A percentile compares a stretch with the other conserved stretches of the same genome.
phyloP scores from a whole-genome alignment of 1,284 basidiomycete species.

The Exobasidium rhododendri region DNA sequence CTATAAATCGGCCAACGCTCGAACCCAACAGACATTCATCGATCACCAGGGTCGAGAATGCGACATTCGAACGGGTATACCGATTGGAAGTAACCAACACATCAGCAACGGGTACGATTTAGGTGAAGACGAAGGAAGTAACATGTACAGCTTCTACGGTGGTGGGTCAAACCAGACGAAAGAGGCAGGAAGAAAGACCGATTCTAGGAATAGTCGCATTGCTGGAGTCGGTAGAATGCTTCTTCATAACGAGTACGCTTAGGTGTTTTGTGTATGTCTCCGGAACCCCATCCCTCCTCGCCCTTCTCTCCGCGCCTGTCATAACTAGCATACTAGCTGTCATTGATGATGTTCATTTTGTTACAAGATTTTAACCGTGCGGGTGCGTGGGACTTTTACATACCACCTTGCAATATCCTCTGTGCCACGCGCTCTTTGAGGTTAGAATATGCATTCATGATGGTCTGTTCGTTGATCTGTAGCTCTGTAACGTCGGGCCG shows the following conservation, averaged over 20 bases:
- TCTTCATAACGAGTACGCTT: constrained; percentile 6
- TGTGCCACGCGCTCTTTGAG: constrained; percentile 38
- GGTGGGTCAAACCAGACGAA: neutral
- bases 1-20: constrained; percentile 47
- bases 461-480: constrained; percentile 89
- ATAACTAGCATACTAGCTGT: too few species aligned
- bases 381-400: too few species aligned
- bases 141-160: constrained; percentile 6
- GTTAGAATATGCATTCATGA: constrained; percentile 54
- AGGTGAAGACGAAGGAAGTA: constrained; percentile 10
- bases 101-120: constrained; percentile 10
- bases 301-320: neutral
- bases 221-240: constrained; percentile 4
- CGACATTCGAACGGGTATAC: constrained; percentile 48
- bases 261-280: neutral
- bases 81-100: constrained; percentile 28
- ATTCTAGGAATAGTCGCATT: neutral
- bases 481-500: constrained; percentile 91
- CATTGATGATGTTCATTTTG: too few species aligned
- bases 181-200: neutral
- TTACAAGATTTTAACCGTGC: too few species aligned
- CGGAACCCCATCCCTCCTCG: too few species aligned
- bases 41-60: constrained; percentile 51
- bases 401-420: constrained; percentile 43
- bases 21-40: constrained; percentile 38